Percentiles rank a stretch among this genome's conserved stretches.
These are phyloP conservation scores for Xylaria sp. DNA, from an alignment of 2,329 filamentous ascomycete species.

Conservation along the genomic window DNA sequence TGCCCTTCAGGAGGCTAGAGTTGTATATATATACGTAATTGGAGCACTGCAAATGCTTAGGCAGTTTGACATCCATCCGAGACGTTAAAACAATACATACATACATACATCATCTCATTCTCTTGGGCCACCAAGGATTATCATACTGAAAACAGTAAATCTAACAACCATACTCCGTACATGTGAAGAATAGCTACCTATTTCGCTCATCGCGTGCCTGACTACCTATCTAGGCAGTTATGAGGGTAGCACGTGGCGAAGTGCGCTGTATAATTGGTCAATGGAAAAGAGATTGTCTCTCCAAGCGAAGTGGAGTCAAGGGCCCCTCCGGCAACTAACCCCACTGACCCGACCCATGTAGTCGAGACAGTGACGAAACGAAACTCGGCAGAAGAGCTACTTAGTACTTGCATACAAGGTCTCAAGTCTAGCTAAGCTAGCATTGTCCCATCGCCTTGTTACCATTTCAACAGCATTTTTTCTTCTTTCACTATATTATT, in stretches of 20 bases:
- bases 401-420: no score
- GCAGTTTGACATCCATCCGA: no score
- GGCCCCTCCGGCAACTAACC: no score
- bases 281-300: conserved; percentile 14
- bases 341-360: no score
- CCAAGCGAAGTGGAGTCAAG: neutral
- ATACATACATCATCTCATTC: no score
- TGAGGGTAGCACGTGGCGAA: conserved; percentile 22
- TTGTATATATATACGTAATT: no score
- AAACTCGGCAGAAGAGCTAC: conserved; percentile 8
- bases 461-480: neutral
- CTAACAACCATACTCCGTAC: no score
- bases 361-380: conserved; percentile 9
- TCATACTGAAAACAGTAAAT: no score
- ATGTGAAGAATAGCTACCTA: neutral
- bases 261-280: conserved; percentile 27
- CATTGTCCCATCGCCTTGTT: neutral
- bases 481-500: neutral
- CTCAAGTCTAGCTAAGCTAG: neutral
- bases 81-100: no score
- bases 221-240: neutral
- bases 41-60: no score
- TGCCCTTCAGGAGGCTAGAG: no score
- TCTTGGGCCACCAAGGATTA: no score
- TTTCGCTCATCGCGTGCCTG: conserved; percentile 1